A percentile compares a stretch with the other conserved stretches of the same genome.
Evolutionary conservation across 257 asterid genomes (phyloP).

Genomic region (Buddleja alternifolia): DNA sequence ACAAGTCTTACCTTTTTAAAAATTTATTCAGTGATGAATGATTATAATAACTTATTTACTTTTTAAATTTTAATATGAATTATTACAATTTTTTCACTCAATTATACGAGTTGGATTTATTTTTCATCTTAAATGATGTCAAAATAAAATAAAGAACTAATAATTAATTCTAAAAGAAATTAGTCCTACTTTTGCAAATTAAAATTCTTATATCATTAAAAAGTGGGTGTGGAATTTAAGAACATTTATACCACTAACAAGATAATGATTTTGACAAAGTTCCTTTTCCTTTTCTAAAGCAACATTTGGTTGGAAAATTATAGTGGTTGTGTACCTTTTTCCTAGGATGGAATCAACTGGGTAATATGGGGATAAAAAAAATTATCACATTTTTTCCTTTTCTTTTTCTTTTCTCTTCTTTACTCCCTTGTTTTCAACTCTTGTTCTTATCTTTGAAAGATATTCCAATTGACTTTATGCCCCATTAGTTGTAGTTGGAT

Average conservation of each 20-base stretch:
- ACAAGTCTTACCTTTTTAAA: no score
- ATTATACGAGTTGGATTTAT: no score
- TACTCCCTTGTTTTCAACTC: background rate
- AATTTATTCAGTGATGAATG: no score
- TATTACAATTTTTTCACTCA: no score
- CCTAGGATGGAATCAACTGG: constrained; percentile 43
- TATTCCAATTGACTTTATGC: background rate
- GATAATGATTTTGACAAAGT: constrained; percentile 35
- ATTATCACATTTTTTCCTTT: background rate
- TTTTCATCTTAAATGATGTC: no score
- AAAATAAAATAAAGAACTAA: no score
- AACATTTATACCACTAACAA: constrained; percentile 14
- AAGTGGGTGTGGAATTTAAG: background rate
- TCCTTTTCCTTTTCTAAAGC: constrained; percentile 27
- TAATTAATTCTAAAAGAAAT: background rate
- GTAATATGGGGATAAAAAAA: no score
- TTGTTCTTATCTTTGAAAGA: background rate
- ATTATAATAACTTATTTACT: no score
- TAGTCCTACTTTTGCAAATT: background rate
- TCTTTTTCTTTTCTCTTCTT: background rate
- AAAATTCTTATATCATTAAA: background rate
- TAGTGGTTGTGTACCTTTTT: constrained; percentile 28
- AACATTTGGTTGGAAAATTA: constrained; percentile 33
- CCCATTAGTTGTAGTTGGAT: background rate
- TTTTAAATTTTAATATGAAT: no score